Percentiles rank a stretch among this genome's conserved stretches.
phyloP scores from a whole-genome alignment of 768 basidiomycete genomes.

The Hemileccinum impolitum region DNA sequence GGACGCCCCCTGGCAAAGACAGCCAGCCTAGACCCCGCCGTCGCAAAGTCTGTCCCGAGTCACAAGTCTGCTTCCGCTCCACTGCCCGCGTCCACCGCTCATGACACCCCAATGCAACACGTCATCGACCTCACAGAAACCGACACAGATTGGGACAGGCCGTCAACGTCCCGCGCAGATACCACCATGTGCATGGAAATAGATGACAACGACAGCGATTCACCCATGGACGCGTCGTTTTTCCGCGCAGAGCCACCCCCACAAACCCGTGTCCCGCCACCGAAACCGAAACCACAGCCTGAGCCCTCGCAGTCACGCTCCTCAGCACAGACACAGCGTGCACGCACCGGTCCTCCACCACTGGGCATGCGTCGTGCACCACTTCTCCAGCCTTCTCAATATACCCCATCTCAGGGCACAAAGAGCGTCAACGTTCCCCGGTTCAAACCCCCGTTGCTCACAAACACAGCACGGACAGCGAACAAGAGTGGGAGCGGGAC shows the following conservation, averaged over 20 bases:
- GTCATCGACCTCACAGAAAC: constrained; percentile 21
- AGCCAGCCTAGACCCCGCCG: constrained; percentile 1
- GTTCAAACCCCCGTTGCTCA: constrained; percentile 28
- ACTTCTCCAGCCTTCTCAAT: constrained; percentile 20
- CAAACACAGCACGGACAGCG: neutral
- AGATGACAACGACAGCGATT: constrained; percentile 15
- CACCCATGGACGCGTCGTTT: constrained; percentile 20
- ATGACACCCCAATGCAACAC: constrained; percentile 14
- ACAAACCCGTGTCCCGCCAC: neutral
- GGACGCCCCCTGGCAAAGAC: constrained; percentile 8
- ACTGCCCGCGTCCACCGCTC: neutral
- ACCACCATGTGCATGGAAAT: constrained; percentile 12
- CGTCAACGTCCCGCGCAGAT: neutral
- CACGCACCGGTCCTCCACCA: constrained; percentile 20
- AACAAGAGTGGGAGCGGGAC: neutral
- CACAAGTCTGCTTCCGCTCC: constrained; percentile 4
- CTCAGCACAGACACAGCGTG: constrained; percentile 11
- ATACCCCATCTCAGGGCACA: constrained; percentile 16
- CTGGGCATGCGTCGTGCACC: constrained; percentile 29
- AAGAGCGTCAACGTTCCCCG: constrained; percentile 17
- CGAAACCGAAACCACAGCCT: constrained; percentile 3
- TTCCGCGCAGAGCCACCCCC: constrained; percentile 1
- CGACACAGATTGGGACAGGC: constrained; percentile 16
- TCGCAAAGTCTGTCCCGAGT: constrained; percentile 11
- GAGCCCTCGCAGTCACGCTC: constrained; percentile 6